Conservation (phyloP, 441 rosid genomes). For the Adansonia grandidieri region DNA sequence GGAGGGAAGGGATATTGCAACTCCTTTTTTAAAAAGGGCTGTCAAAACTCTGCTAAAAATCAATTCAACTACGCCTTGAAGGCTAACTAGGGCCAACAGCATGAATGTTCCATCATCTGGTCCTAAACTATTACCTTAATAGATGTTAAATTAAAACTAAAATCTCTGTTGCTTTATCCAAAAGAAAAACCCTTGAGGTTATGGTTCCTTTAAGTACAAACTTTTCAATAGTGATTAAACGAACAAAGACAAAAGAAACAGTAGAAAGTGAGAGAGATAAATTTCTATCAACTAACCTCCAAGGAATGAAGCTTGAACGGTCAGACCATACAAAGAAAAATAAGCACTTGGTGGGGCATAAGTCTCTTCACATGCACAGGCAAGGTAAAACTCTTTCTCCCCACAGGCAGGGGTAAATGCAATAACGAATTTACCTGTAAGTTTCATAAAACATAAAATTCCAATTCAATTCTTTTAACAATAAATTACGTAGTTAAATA, state of each 20-base stretch:
- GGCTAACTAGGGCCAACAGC: background rate
- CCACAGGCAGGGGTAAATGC: constrained; percentile 78
- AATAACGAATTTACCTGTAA: constrained; percentile 79
- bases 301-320: constrained; percentile 89
- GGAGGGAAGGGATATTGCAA: constrained; percentile 1
- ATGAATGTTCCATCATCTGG: background rate
- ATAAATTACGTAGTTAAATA: constrained; percentile 3
- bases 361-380: constrained; percentile 81
- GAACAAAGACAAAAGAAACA: constrained; percentile 15
- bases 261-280: background rate
- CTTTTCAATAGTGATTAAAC: background rate
- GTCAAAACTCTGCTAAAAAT: background rate
- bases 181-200: background rate
- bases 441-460: constrained; percentile 26
- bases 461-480: constrained; percentile 20
- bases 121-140: constrained; percentile 5
- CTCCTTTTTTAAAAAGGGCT: background rate
- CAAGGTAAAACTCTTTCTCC: constrained; percentile 91
- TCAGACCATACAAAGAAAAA: constrained; percentile 85
- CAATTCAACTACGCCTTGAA: background rate
- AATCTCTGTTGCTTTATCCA: constrained; percentile 2
- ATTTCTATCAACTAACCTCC: constrained; percentile 56
- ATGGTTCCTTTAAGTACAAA: background rate
- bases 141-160: background rate
- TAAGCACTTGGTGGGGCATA: constrained; percentile 96